Base-by-base conservation (phyloP, 345 rosid species). In the Orychophragmus violaceus region DNA sequence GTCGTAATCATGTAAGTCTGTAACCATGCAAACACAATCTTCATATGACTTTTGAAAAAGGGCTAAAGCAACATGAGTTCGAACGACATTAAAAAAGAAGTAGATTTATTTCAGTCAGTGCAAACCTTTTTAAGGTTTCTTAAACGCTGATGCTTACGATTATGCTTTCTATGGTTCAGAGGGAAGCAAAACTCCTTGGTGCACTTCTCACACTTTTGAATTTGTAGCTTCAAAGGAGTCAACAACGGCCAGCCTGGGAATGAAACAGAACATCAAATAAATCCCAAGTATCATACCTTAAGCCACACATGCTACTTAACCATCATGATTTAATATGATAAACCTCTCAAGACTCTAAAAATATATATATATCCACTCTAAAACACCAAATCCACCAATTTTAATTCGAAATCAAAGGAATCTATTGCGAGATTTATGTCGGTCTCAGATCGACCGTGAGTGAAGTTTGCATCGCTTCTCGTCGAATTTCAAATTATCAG, bases 201-300 rank as follows among this genome's bases (percentile, higher is more conserved):
- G 77, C 99, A 94, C 83, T 90, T 90, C 49, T 86, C 83, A 74
- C 99, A 94, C 80, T 88, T 94, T 64, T 85, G 89, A 88, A 90
- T 80, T 69, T 84, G 89, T 78, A 84, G 77, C 87, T 94, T 90
- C 79, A 83, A 57, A 74, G 96, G 90, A 73, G 94, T 68, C 69
- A 88, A 87, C 80, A 90, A 78, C 11, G 99, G 96, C 97, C 97
- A 88, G 32, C 97, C 93, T 33, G 95, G 80, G 41, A 81, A 53
- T 62, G 32, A 62, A 54, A 35, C 3, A 59, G 30, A 73, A 50
- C 45, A 66, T 50, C 54, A 59, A 36, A 58, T 5, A 37, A 71
- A 33, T 14, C 66, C 46, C 76, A 45, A 10, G 19, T 36, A 36
- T 19, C 6, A 54, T 11, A 48, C 59, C 49, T 39, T 14, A 69